Base-by-base conservation (phyloP, 306 rosid species). In the Elaeagnus macrophylla region DNA sequence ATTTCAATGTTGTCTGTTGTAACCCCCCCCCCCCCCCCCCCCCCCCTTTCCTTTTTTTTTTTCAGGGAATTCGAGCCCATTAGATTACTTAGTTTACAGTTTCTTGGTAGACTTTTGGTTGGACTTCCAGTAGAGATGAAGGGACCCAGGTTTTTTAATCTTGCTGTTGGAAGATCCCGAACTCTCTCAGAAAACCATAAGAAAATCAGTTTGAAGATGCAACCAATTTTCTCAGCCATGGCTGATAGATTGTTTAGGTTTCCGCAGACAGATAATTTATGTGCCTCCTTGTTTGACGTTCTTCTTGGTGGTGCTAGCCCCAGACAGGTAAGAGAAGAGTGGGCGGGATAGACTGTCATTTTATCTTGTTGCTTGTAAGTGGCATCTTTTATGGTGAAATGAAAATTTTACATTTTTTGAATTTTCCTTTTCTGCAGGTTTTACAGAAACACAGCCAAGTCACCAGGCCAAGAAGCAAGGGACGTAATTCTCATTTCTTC, bases 291-390 rank as follows among this genome's bases (percentile, higher is more conserved):
- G 68, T 91, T 91, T 70, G 97, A 91, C 70, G 94, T 82, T 72
- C 96, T 91, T 77, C 97, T 91, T 48, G 97, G 97, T 47, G 97
- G 97, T 72, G 97, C 97, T 68, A 91, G 97, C 75, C 97, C 97
- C 69, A 91, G 82, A 78, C 97, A 91, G 97, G 97, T 91, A 64
- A 25, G 51, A 46, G 12, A 47, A 67, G 38, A 40, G 10, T 15
- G 35, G 53, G 36, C 1, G 42, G 32, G 16, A 53, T 19, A 48
- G 12, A 48, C 39, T 10, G 40, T 12, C 18, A 8, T 12, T 37
- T 17, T 40, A 44, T 64, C 16, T 6, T 45, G 46, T 36, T 65
- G 41, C 42, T 37, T 64, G 16, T 54, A 20, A 37, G 32, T 25
- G 32, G 32, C 32, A 1, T 37, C 38, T 10, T 67, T 48, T 39